Evolutionary conservation across 345 rosid species (phyloP).

Genomic region (Noccaea caerulescens): DNA sequence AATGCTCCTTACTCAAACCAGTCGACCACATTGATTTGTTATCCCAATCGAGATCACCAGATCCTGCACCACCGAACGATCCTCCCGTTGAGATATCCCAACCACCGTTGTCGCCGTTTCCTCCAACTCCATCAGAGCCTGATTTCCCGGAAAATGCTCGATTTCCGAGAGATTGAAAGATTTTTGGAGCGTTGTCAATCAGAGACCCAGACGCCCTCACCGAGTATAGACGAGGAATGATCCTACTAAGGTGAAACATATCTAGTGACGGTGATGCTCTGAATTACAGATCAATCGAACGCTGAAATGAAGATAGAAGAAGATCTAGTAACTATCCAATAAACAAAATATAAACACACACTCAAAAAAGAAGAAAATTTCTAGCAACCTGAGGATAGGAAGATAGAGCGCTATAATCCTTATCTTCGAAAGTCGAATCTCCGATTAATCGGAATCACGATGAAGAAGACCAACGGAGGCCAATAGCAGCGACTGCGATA

Average conservation of each 20-base stretch:
- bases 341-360: not conserved
- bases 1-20: constrained; percentile 90
- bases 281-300: constrained; percentile 16
- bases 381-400: not conserved
- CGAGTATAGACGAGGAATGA: constrained; percentile 54
- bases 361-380: not conserved
- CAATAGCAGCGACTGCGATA: constrained; percentile 26
- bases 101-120: constrained; percentile 38
- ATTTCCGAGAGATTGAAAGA: constrained; percentile 18
- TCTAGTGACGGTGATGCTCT: not conserved
- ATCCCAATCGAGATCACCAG: constrained; percentile 71
- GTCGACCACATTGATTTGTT: constrained; percentile 83
- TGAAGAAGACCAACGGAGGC: constrained; percentile 39
- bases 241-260: constrained; percentile 54
- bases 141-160: constrained; percentile 53
- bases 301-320: constrained; percentile 20
- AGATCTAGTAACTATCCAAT: constrained; percentile 21
- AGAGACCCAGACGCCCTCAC: constrained; percentile 35
- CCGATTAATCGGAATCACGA: constrained; percentile 42
- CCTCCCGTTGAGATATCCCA: constrained; percentile 52
- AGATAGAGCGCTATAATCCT: not conserved
- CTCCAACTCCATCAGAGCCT: constrained; percentile 46
- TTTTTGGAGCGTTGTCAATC: constrained; percentile 30
- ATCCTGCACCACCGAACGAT: constrained; percentile 45
- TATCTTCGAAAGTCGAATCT: not conserved